phyloP scores from a whole-genome alignment of 1,284 basidiomycete species.

The Trichosporon sp. region DNA sequence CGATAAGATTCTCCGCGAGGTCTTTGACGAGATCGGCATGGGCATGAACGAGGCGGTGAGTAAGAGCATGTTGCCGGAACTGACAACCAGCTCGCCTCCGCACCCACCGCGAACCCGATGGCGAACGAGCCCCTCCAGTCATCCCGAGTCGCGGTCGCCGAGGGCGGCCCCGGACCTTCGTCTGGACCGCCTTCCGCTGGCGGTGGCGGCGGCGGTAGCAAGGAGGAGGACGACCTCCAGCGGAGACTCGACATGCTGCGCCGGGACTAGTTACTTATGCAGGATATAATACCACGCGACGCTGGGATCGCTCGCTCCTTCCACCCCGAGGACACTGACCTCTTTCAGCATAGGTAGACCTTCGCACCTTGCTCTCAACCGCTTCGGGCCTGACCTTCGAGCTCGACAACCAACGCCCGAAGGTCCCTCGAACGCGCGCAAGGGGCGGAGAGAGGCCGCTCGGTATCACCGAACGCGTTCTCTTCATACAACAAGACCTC shows the following conservation, averaged over 20 bases:
- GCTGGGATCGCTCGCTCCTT: too few species aligned
- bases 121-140: slow-evolving; percentile 66
- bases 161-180: slow-evolving; percentile 61
- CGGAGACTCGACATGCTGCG: slow-evolving; percentile 80
- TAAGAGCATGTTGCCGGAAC: slow-evolving; percentile 9
- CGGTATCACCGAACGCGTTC: background rate
- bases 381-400: background rate
- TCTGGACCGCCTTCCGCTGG: slow-evolving; percentile 39
- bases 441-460: background rate
- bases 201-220: slow-evolving; percentile 56
- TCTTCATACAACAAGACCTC: background rate
- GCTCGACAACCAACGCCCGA: too few species aligned
- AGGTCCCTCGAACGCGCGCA: too few species aligned
- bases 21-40: slow-evolving; percentile 96
- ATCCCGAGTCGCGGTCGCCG: slow-evolving; percentile 73
- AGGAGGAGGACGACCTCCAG: slow-evolving; percentile 86
- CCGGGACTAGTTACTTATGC: slow-evolving; percentile 40
- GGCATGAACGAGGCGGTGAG: slow-evolving; percentile 84
- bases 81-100: slow-evolving; percentile 67
- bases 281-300: background rate
- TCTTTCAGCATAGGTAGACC: background rate
- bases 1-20: slow-evolving; percentile 93
- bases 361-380: background rate
- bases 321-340: background rate
- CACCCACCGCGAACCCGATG: slow-evolving; percentile 70